Conservation (phyloP, 2,329 filamentous ascomycete genomes). For the Fusarium sp. region DNA sequence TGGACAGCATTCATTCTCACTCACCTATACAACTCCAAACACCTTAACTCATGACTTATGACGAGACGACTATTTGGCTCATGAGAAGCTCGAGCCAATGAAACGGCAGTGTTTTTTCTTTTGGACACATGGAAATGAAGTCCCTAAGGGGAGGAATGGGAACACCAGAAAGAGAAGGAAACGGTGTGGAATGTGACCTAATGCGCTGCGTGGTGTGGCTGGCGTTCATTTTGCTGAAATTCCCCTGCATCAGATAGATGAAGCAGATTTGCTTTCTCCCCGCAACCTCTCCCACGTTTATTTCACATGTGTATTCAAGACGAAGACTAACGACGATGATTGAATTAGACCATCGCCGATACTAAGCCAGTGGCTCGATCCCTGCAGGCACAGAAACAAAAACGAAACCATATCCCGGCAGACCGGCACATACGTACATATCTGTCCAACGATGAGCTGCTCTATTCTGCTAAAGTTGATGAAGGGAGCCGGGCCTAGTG, state of each 20-base stretch:
- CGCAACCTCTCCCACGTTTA: constrained; percentile 19
- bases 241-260: constrained; percentile 46
- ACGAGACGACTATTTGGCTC: constrained; percentile 38
- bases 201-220: constrained; percentile 47
- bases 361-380: constrained; percentile 41
- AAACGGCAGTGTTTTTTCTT: constrained; percentile 1
- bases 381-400: constrained; percentile 22
- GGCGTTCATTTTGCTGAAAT: constrained; percentile 36
- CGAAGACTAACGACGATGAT: constrained; percentile 56
- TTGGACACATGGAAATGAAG: constrained; percentile 20
- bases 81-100: constrained; percentile 28
- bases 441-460: constrained; percentile 15
- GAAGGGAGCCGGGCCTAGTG: constrained; percentile 30
- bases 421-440: constrained; percentile 32
- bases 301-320: constrained; percentile 46
- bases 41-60: constrained; percentile 42
- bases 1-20: not conserved
- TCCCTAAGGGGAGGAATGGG: constrained; percentile 1
- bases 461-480: constrained; percentile 9
- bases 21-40: constrained; percentile 11
- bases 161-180: constrained; percentile 21
- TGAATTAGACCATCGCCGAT: constrained; percentile 59
- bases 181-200: constrained; percentile 28
- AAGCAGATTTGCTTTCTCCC: constrained; percentile 40
- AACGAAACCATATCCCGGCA: constrained; percentile 22